phyloP scores from a whole-genome alignment of 768 basidiomycete species.

The Russula compacta region DNA sequence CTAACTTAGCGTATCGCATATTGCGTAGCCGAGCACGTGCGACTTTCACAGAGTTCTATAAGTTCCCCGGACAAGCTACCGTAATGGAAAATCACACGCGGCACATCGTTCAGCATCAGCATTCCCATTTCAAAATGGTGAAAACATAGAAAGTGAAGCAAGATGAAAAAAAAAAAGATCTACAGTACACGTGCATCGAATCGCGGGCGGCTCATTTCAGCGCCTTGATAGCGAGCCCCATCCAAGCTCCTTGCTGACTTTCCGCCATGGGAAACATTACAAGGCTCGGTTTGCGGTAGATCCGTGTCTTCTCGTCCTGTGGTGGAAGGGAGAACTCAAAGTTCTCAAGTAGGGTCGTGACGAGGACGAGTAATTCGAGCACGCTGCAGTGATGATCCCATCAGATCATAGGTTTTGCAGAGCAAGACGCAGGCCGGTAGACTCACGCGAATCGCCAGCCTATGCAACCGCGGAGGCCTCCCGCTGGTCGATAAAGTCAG shows the following conservation, averaged over 20 bases:
- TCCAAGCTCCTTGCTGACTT: conserved; percentile 3
- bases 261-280: conserved; percentile 16
- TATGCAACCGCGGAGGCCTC: conserved; percentile 15
- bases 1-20: no score
- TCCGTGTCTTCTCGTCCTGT: conserved; percentile 8
- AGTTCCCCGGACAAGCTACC: no score
- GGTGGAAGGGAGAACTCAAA: conserved; percentile 16
- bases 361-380: conserved; percentile 10
- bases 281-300: conserved; percentile 12
- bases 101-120: not conserved
- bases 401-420: not conserved
- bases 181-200: not conserved
- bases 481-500: conserved; percentile 7
- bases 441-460: conserved; percentile 18
- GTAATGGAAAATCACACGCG: not conserved
- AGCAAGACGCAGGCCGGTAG: not conserved
- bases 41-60: no score
- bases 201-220: not conserved
- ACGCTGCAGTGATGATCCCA: not conserved
- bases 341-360: conserved; percentile 12
- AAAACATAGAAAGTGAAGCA: not conserved
- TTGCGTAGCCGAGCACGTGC: no score
- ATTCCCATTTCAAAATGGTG: no score
- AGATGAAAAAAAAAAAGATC: not conserved
- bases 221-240: conserved; percentile 15